Conservation (phyloP, 169 alveolate genomes). For the Plasmodium knowlesi region DNA sequence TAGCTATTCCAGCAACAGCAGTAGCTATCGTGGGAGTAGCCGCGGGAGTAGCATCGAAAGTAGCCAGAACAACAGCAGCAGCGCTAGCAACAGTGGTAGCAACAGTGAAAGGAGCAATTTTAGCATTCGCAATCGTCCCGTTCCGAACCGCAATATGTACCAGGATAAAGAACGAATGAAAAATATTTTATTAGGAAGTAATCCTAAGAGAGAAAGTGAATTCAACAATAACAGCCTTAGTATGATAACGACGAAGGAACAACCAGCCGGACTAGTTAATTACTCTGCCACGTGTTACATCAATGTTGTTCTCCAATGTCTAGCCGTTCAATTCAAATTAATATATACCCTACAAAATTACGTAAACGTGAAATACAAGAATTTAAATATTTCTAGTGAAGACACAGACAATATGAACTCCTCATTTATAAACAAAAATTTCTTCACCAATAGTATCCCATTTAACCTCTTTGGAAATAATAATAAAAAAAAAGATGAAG, state of each 20-base stretch:
- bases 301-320: conserved; percentile 59
- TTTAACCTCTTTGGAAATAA: conserved; percentile 68
- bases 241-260: conserved; percentile 19
- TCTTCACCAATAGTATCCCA: conserved; percentile 64
- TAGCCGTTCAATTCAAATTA: conserved; percentile 21
- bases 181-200: not conserved
- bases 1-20: conserved; percentile 31
- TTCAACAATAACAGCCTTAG: not conserved
- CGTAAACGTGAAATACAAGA: conserved; percentile 42
- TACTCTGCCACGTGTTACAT: conserved; percentile 61
- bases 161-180: conserved; percentile 1
- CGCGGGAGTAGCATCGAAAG: conserved; percentile 10
- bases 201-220: conserved; percentile 22
- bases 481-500: conserved; percentile 61
- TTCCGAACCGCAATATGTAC: not conserved
- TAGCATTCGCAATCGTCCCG: conserved; percentile 9
- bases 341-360: conserved; percentile 64
- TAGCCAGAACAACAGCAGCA: not conserved
- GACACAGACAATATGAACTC: conserved; percentile 47
- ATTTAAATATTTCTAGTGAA: conserved; percentile 42
- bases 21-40: conserved; percentile 18
- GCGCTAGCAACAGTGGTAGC: conserved; percentile 14
- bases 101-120: conserved; percentile 26
- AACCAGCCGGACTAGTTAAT: conserved; percentile 63
- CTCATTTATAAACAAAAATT: conserved; percentile 62